Conservation (phyloP, 345 rosid genomes). For the Gynandropsis gynandra region DNA sequence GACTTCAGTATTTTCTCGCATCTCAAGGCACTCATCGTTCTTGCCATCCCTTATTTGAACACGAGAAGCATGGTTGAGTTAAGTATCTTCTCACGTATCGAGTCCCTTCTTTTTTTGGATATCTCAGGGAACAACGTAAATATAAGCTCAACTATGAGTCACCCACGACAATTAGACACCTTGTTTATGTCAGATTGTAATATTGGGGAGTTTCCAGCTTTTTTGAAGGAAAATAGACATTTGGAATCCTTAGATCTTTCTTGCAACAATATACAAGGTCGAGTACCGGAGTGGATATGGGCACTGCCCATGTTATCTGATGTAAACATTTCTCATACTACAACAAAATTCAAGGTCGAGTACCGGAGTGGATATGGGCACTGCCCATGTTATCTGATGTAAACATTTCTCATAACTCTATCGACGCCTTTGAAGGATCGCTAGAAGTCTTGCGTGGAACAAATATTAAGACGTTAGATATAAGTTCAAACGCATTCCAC, state of each 20-base stretch:
- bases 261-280: no score
- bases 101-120: conserved; percentile 10
- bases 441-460: not conserved
- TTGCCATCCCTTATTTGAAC: conserved; percentile 17
- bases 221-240: not conserved
- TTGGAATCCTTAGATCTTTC: conserved; percentile 12
- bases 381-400: not conserved
- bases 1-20: conserved; percentile 17
- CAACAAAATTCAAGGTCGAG: conserved; percentile 20
- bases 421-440: conserved; percentile 10
- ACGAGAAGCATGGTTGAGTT: conserved; percentile 18
- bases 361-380: conserved; percentile 19
- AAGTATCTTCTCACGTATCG: conserved; percentile 4
- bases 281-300: no score
- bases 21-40: not conserved
- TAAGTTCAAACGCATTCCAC: conserved; percentile 17
- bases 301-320: no score
- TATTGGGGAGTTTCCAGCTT: conserved; percentile 20
- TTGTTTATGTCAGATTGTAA: conserved; percentile 9
- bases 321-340: no score
- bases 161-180: not conserved
- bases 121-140: conserved; percentile 13
- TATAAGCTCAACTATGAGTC: not conserved
- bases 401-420: conserved; percentile 16
- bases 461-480: conserved; percentile 3